phyloP scores from a whole-genome alignment of 2,329 filamentous ascomycete species.

The Ophiostoma angusticollis region DNA sequence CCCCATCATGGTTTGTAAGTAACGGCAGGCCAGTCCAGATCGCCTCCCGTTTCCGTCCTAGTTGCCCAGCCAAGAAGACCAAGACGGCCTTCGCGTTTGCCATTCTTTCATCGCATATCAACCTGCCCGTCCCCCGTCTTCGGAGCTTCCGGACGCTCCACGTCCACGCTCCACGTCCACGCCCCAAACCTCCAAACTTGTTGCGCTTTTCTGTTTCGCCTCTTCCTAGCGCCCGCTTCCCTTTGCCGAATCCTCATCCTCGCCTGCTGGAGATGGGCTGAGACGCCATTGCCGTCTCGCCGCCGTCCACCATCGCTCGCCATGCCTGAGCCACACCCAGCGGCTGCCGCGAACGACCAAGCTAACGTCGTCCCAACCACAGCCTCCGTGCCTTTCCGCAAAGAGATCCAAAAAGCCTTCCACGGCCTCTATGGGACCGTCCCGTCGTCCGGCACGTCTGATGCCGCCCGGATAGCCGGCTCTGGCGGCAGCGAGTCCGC shows the following conservation, averaged over 20 bases:
- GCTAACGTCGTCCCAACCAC: conserved; percentile 2
- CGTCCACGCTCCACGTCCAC: not conserved
- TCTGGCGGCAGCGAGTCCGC: conserved; percentile 21
- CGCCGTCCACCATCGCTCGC: not conserved
- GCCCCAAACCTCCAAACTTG: not conserved
- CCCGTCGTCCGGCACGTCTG: not conserved
- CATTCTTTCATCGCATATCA: too few relatives aligned
- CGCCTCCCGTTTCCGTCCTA: too few relatives aligned
- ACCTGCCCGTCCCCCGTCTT: too few relatives aligned
- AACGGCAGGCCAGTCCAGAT: too few relatives aligned
- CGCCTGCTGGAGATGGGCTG: too few relatives aligned
- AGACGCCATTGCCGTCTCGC: too few relatives aligned
- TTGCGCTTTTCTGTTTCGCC: not conserved
- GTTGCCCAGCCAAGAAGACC: too few relatives aligned
- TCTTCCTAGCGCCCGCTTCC: not conserved
- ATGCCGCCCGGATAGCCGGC: conserved; percentile 3
- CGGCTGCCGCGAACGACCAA: not conserved
- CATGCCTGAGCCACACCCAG: conserved; percentile 4
- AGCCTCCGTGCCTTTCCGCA: conserved; percentile 20
- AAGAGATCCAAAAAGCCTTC: conserved; percentile 13
- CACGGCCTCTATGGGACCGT: conserved; percentile 4
- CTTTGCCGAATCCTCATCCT: not conserved
- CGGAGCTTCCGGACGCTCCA: too few relatives aligned
- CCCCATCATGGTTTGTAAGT: too few relatives aligned
- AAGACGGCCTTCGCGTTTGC: too few relatives aligned